These are phyloP conservation scores for Ophiostoma ulmi DNA, from an alignment of 2,329 filamentous ascomycete genomes.

Conservation along the genomic window DNA sequence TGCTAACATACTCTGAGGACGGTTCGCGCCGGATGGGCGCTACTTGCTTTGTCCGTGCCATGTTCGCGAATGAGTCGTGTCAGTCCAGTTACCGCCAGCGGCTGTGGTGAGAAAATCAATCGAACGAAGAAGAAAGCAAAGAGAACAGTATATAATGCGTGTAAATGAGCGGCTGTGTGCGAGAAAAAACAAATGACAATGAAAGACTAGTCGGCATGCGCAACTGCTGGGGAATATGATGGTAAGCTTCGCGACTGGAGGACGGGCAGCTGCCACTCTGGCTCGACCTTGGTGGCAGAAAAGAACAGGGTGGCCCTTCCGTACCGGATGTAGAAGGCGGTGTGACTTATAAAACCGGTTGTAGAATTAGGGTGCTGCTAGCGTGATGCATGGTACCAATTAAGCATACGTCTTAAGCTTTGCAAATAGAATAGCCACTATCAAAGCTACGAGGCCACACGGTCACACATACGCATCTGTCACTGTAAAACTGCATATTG, in stretches of 20 bases:
- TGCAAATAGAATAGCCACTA: neutral
- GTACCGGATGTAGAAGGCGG: slow-evolving; percentile 24
- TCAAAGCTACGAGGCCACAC: neutral
- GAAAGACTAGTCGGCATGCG: neutral
- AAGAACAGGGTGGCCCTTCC: slow-evolving; percentile 19
- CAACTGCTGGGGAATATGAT: neutral
- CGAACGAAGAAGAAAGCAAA: neutral
- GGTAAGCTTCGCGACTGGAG: neutral
- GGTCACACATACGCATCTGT: neutral
- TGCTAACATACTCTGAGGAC: slow-evolving; percentile 61
- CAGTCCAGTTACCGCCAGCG: neutral
- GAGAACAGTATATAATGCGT: neutral
- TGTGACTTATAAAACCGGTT: slow-evolving; percentile 13
- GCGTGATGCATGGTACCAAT: neutral
- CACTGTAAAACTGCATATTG: neutral
- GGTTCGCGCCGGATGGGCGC: slow-evolving; percentile 59
- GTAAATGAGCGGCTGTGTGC: slow-evolving; percentile 5
- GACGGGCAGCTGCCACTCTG: neutral
- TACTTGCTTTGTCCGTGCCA: slow-evolving; percentile 63
- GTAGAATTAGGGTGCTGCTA: neutral
- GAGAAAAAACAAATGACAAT: neutral
- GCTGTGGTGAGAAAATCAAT: neutral
- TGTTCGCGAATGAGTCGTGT: slow-evolving; percentile 33
- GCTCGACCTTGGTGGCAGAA: slow-evolving; percentile 13
- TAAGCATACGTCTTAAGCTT: neutral